These are phyloP conservation scores for Talaromyces pinophilus DNA, from an alignment of 2,329 filamentous ascomycete species.

Conservation along the genomic window DNA sequence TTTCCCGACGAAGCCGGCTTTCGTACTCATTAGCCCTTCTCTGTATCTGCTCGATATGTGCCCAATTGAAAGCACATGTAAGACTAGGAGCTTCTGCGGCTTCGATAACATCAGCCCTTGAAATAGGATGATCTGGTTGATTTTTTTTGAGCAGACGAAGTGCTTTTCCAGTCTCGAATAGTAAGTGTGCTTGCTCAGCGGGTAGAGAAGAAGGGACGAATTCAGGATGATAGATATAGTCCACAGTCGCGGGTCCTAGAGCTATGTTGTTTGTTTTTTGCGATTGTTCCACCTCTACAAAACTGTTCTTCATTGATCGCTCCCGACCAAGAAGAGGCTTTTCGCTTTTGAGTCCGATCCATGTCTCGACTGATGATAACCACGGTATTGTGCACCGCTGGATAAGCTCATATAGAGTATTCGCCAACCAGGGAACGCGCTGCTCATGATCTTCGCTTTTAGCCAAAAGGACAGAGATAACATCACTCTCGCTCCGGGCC, in stretches of 20 bases:
- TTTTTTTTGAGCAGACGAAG: constrained; percentile 70
- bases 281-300: constrained; percentile 61
- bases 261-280: constrained; percentile 62
- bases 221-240: constrained; percentile 55
- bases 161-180: constrained; percentile 81
- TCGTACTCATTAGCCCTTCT: constrained; percentile 54
- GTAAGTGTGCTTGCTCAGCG: constrained; percentile 64
- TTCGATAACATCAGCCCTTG: constrained; percentile 52
- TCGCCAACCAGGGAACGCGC: constrained; percentile 60
- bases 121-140: constrained; percentile 71
- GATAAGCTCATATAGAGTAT: constrained; percentile 68
- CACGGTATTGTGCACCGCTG: constrained; percentile 65
- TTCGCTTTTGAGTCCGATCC: constrained; percentile 70
- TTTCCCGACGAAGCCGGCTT: constrained; percentile 38
- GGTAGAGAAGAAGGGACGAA: constrained; percentile 73
- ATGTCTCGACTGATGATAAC: constrained; percentile 68
- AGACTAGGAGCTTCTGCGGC: constrained; percentile 58
- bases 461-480: constrained; percentile 63
- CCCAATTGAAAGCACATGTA: constrained; percentile 72
- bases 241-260: constrained; percentile 61
- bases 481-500: constrained; percentile 58
- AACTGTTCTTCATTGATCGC: constrained; percentile 53
- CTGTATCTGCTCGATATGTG: constrained; percentile 66
- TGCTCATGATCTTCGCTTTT: constrained; percentile 66
- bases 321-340: constrained; percentile 54